Percentiles rank a stretch among this genome's conserved stretches.
phyloP scores from a whole-genome alignment of 108 stramenopile species.

The Cyclostephanos tholiformis region DNA sequence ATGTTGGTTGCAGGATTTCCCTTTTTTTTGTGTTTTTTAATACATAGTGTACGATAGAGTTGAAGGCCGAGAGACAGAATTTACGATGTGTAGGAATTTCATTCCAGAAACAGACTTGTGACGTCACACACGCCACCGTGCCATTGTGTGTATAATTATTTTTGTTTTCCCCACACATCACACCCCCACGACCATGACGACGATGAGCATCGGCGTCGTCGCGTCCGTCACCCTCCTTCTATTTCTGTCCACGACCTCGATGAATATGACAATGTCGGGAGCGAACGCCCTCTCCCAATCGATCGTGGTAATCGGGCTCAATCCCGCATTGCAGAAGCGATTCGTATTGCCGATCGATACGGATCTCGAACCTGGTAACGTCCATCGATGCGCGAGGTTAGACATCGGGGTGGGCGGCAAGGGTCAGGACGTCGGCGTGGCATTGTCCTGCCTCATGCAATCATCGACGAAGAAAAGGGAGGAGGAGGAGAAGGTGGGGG shows the following conservation, averaged over 20 bases:
- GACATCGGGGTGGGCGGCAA: conserved; percentile 85
- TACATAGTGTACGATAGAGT: too few relatives aligned
- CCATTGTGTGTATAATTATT: too few relatives aligned
- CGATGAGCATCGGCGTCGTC: too few relatives aligned
- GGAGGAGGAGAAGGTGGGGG: neutral
- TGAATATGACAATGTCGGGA: neutral
- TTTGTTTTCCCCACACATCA: too few relatives aligned
- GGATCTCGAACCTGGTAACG: conserved; percentile 68
- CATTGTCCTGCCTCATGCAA: conserved; percentile 57
- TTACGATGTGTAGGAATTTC: too few relatives aligned
- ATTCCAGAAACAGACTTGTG: too few relatives aligned
- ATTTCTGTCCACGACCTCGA: neutral
- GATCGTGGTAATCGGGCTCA: conserved; percentile 73
- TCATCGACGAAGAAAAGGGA: conserved; percentile 7
- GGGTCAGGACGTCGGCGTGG: conserved; percentile 86
- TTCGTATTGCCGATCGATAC: conserved; percentile 62
- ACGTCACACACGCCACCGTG: too few relatives aligned
- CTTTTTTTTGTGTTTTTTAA: too few relatives aligned
- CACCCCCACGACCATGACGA: too few relatives aligned
- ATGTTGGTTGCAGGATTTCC: neutral
- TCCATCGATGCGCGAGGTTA: conserved; percentile 69
- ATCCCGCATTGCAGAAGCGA: conserved; percentile 84
- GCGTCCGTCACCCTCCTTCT: too few relatives aligned
- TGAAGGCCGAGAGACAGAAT: too few relatives aligned
- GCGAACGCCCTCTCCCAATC: conserved; percentile 35